Conservation (phyloP, 352 stramenopile species). For the Phytophthora aleatoria region DNA sequence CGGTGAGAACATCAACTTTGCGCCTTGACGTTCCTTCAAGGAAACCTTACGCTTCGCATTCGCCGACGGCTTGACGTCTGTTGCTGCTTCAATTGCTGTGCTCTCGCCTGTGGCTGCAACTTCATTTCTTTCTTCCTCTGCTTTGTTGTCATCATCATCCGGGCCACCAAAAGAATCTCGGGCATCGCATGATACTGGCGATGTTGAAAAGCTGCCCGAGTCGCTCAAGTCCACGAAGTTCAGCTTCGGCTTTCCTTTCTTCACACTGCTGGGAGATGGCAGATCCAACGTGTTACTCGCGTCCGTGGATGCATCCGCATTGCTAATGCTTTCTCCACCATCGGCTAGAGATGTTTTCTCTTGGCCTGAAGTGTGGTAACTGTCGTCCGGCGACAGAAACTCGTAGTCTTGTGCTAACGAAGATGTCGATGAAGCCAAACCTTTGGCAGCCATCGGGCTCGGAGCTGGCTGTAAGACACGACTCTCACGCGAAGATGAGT, state of each 20-base stretch:
- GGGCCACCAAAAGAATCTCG: constrained; percentile 19
- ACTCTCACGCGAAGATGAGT: constrained; percentile 19
- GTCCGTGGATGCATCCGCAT: constrained; percentile 1
- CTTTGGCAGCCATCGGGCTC: constrained; percentile 13
- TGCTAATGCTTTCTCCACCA: constrained; percentile 4
- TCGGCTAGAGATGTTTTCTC: constrained; percentile 6
- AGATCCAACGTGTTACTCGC: constrained; percentile 7
- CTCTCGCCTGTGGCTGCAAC: not conserved
- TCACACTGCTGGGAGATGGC: constrained; percentile 27
- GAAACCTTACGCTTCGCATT: constrained; percentile 32
- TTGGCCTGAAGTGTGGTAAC: constrained; percentile 27
- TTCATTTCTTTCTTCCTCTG: constrained; percentile 3
- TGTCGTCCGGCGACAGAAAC: constrained; percentile 26
- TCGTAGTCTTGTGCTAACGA: constrained; percentile 40
- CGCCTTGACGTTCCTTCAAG: constrained; percentile 30
- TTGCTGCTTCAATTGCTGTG: constrained; percentile 1
- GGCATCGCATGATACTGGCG: constrained; percentile 28
- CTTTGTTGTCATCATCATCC: constrained; percentile 21
- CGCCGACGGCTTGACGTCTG: constrained; percentile 10
- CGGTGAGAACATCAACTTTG: constrained; percentile 53
- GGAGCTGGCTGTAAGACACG: constrained; percentile 7
- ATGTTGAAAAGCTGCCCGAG: constrained; percentile 33
- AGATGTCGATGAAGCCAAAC: constrained; percentile 19
- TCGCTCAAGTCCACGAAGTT: constrained; percentile 37
- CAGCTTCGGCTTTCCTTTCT: constrained; percentile 32